Evolutionary conservation across 768 basidiomycete genomes (phyloP).

Genomic region (Rhodotorula taiwanensis): DNA sequence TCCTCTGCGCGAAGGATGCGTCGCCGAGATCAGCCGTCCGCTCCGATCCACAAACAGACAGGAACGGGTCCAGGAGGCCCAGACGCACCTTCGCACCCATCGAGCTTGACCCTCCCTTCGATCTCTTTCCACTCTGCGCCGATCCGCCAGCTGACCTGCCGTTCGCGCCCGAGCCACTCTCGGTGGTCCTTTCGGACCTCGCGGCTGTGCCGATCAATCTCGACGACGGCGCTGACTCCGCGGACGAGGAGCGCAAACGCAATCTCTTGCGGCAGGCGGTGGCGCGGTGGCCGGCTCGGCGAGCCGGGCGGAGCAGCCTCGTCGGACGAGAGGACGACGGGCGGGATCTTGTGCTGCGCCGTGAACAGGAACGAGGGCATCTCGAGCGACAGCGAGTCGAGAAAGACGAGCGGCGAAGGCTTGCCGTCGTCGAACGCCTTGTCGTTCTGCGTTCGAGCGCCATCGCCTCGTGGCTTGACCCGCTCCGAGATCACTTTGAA

Average conservation of each 20-base stretch:
- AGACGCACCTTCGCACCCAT: slow-evolving; percentile 22
- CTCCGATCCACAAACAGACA: too few relatives aligned
- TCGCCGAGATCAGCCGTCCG: not conserved
- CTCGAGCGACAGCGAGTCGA: slow-evolving; percentile 11
- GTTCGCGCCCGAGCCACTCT: slow-evolving; percentile 7
- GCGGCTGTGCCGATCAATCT: slow-evolving; percentile 1
- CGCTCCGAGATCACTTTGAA: not conserved
- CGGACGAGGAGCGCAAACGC: slow-evolving; percentile 20
- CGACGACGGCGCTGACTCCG: slow-evolving; percentile 10
- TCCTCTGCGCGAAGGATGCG: not conserved
- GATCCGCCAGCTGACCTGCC: not conserved
- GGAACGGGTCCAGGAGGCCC: too few relatives aligned
- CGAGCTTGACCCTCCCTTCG: slow-evolving; percentile 25
- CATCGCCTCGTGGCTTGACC: not conserved
- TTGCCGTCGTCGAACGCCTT: not conserved
- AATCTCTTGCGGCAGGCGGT: slow-evolving; percentile 9
- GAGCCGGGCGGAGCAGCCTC: not conserved
- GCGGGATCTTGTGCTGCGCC: slow-evolving; percentile 23
- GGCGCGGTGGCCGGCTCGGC: not conserved
- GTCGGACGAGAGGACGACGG: slow-evolving; percentile 1
- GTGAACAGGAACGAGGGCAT: slow-evolving; percentile 23
- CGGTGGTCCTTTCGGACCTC: slow-evolving; percentile 12
- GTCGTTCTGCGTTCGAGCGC: not conserved
- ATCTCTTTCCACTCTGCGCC: slow-evolving; percentile 25
- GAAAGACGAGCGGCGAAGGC: slow-evolving; percentile 2